Evolutionary conservation across 805 yeast genomes (phyloP).

Genomic region (Candida suzukii): DNA sequence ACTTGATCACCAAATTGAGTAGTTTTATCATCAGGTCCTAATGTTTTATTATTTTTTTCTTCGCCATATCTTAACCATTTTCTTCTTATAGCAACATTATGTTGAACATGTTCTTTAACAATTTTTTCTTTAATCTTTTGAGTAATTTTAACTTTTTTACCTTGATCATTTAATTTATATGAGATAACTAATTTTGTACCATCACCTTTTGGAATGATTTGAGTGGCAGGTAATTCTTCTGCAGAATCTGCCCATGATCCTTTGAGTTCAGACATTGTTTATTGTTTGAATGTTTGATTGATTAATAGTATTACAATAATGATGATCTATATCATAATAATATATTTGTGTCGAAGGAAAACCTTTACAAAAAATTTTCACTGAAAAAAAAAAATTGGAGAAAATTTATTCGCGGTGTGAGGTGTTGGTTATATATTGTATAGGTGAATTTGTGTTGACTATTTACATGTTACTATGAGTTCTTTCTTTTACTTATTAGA

Average conservation of each 20-base stretch:
- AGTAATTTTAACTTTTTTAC: conserved; percentile 80
- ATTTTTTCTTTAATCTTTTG: conserved; percentile 74
- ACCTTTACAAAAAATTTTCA: too few relatives aligned
- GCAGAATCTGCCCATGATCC: conserved; percentile 64
- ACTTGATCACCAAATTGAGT: conserved; percentile 86
- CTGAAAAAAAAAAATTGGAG: too few relatives aligned
- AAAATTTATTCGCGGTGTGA: too few relatives aligned
- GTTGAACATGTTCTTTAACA: conserved; percentile 77
- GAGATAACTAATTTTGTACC: conserved; percentile 87
- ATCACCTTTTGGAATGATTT: conserved; percentile 70
- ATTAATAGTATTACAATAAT: too few relatives aligned
- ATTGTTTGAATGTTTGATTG: too few relatives aligned
- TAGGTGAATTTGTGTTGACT: too few relatives aligned
- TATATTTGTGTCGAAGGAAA: too few relatives aligned
- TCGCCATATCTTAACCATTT: conserved; percentile 86
- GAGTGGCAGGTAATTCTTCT: conserved; percentile 67
- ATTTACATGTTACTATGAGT: too few relatives aligned
- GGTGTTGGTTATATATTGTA: too few relatives aligned
- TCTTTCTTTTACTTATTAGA: too few relatives aligned
- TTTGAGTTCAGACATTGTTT: conserved; percentile 1
- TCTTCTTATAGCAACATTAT: conserved; percentile 79
- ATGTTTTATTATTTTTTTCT: conserved; percentile 56
- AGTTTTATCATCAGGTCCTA: conserved; percentile 86
- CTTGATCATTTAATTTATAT: conserved; percentile 66
- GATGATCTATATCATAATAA: too few relatives aligned